A percentile compares a stretch with the other conserved stretches of the same genome.
These are phyloP conservation scores for Grammothele lineata DNA, from an alignment of 768 basidiomycete species.

Conservation along the genomic window DNA sequence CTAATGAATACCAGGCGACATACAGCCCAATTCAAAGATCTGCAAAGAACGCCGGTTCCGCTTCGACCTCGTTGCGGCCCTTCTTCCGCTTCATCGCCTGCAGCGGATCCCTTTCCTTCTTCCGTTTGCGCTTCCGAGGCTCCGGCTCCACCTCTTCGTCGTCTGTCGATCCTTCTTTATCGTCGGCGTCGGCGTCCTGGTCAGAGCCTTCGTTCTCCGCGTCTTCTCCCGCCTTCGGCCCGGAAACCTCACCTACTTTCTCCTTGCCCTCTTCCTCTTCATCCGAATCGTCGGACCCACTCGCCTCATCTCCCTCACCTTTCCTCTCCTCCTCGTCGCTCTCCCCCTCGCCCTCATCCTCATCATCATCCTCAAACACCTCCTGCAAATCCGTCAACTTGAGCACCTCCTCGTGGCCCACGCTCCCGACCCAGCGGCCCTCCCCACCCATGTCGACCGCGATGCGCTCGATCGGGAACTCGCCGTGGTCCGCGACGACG, in stretches of 20 bases:
- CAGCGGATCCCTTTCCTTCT: conserved; percentile 48
- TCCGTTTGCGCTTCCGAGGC: conserved; percentile 52
- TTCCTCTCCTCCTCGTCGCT: conserved; percentile 25
- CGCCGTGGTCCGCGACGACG: conserved; percentile 86
- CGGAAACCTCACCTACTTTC: background rate
- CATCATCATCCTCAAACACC: conserved; percentile 59
- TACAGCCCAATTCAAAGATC: conserved; percentile 56
- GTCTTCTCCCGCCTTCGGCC: background rate
- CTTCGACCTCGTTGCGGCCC: conserved; percentile 54
- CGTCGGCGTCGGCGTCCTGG: conserved; percentile 16
- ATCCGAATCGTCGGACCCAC: background rate
- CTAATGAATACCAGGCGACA: too few relatives aligned
- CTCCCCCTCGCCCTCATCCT: conserved; percentile 31
- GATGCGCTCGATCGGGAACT: conserved; percentile 89
- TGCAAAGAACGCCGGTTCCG: conserved; percentile 62
- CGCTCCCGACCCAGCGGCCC: conserved; percentile 88
- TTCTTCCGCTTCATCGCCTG: conserved; percentile 46
- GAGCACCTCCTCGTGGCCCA: conserved; percentile 83
- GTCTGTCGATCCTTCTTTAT: conserved; percentile 28
- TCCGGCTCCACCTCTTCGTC: conserved; percentile 34
- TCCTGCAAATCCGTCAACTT: conserved; percentile 82
- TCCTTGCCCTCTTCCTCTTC: background rate
- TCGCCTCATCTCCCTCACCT: conserved; percentile 13
- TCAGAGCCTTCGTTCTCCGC: conserved; percentile 17
- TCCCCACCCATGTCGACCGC: conserved; percentile 54